A percentile compares a stretch with the other conserved stretches of the same genome.
These are phyloP conservation scores for Podila clonocystis DNA, from an alignment of 192 early-diverging fungal genomes.

Conservation along the genomic window DNA sequence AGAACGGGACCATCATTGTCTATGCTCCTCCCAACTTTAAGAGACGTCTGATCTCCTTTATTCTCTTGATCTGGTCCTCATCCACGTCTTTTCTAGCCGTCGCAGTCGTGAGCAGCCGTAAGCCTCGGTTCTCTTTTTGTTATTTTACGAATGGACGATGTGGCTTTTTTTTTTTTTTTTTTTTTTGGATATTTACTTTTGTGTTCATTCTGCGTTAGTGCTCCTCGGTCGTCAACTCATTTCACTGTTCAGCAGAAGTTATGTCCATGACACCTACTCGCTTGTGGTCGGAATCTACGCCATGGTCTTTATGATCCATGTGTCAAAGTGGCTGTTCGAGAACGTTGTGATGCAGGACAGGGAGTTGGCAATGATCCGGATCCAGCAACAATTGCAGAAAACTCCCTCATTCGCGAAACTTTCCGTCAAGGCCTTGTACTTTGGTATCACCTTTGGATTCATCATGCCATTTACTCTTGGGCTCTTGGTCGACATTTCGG, in stretches of 20 bases:
- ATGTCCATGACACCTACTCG: slow-evolving; percentile 83
- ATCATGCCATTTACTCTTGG: slow-evolving; percentile 75
- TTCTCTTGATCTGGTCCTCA: slow-evolving; percentile 65
- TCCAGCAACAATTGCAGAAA: slow-evolving; percentile 11
- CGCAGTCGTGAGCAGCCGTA: slow-evolving; percentile 57
- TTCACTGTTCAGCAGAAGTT: slow-evolving; percentile 55
- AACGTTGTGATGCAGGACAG: slow-evolving; percentile 12
- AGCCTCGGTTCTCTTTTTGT: slow-evolving; percentile 8
- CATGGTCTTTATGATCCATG: slow-evolving; percentile 30
- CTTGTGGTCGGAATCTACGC: slow-evolving; percentile 76
- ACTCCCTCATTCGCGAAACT: slow-evolving; percentile 19
- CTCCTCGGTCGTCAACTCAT: slow-evolving; percentile 65
- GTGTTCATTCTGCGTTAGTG: slow-evolving; percentile 57
- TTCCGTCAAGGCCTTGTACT: slow-evolving; percentile 58
- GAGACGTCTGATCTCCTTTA: slow-evolving; percentile 63
- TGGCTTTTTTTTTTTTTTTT: background rate
- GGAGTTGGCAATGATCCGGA: slow-evolving; percentile 11
- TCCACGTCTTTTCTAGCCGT: slow-evolving; percentile 60
- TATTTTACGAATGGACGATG: background rate
- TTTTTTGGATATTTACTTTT: slow-evolving; percentile 2
- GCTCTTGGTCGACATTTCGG: slow-evolving; percentile 76
- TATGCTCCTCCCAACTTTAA: slow-evolving; percentile 83
- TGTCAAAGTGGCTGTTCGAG: slow-evolving; percentile 44
- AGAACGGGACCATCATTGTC: slow-evolving; percentile 77
- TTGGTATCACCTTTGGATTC: slow-evolving; percentile 66